Evolutionary conservation across 2,329 filamentous ascomycete genomes (phyloP), one percentile per base, ranked within the genome.

Genomic region (Emericellopsis cladophorae): DNA sequence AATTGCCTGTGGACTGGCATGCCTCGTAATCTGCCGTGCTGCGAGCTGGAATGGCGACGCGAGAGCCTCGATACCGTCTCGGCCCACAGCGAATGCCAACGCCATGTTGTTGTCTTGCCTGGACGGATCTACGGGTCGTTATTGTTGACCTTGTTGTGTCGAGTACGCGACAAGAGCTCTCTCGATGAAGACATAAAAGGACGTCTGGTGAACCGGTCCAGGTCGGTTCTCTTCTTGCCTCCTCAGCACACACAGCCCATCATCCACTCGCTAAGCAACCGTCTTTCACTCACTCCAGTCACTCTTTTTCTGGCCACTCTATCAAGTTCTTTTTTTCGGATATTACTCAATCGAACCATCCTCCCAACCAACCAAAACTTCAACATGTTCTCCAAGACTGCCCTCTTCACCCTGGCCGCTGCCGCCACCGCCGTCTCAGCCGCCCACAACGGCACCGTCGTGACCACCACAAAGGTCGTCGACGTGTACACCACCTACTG

Each of bases 401-500:
- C 50, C 47, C 35, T 54, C 40, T 38, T 54, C 23, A 23, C 39
- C 37, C 14, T 36, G 18, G 41, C 41, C 37, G 24, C 36, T 16
- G 42, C 48, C 32, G 48, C 52, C 40, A 43, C 54, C 31, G 51
- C 45, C 41, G 49, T 47, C 43, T 31, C 48, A 12, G 16, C 39
- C 16, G 29, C 26, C 31, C 10, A 15, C 10, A 35, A 35, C 32
- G 32, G 32, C n/a, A 35, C 18, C 32, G 18, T 35, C 18, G 42
- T 40, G 9, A 56, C 51, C 37, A 47, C 53, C 39, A 62, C 58
- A 45, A 56, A 51, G 49, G 56, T 62, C 39, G 60, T 64, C 46
- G 44, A 49, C 36, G 45, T 42, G 31, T 62, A 58, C 52, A 58
- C 55, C 36, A 67, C 64, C 31, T 62, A 54, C 49, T 72, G 67